Evolutionary conservation across 495 filamentous ascomycete genomes (phyloP), one percentile per base, ranked within the genome.

Genomic region (Aspergillus cristatus): DNA sequence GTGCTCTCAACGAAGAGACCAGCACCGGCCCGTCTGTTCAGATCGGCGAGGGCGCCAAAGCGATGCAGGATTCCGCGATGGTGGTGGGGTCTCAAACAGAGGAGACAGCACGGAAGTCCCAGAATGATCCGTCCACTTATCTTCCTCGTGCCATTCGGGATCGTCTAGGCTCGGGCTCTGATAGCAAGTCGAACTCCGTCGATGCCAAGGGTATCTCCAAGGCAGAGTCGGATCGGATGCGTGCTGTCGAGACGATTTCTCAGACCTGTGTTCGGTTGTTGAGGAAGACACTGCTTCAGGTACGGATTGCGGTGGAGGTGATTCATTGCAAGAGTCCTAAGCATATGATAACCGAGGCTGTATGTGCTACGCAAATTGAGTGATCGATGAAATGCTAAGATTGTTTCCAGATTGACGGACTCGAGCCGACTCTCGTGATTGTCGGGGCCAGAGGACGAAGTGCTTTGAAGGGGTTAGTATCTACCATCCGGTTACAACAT

Each of bases 281-380:
- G 41, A 74, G 90, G 45, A 93, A 87, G 69, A 98, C 91, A 4
- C 70, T 83, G 38, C 67, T 98, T 28, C 90, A 97, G 54, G 88
- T 94, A 25, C 78, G 85, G 32, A 77, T 94, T 36, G 85, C 91
- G 17, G 81, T 98, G 24, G 91, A 98, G 57, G 90, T 96, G 14
- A 85, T 97, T 45, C 90, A 97, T 56, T 97, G 91, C 80, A 96
- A 95, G 71, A 94, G 83, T 47, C 87, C 90, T 6, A 86, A 82
- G 58, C 78, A 85, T 54, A 65, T 91, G 53, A 76, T 91, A 30
- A 87, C 81, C 3, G 86, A 91, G 63, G 84, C 88, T 45, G 74
- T 76, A 49, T 48, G 71, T 61, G 20, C 38, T 43, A 34, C 31
- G n/a, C n/a, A n/a, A n/a, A n/a, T n/a, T n/a, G n/a, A n/a, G n/a